A percentile compares a stretch with the other conserved stretches of the same genome.
Evolutionary conservation across 1,139 yeast species (phyloP).

Genomic region (Sugiyamaella xylanicola): DNA sequence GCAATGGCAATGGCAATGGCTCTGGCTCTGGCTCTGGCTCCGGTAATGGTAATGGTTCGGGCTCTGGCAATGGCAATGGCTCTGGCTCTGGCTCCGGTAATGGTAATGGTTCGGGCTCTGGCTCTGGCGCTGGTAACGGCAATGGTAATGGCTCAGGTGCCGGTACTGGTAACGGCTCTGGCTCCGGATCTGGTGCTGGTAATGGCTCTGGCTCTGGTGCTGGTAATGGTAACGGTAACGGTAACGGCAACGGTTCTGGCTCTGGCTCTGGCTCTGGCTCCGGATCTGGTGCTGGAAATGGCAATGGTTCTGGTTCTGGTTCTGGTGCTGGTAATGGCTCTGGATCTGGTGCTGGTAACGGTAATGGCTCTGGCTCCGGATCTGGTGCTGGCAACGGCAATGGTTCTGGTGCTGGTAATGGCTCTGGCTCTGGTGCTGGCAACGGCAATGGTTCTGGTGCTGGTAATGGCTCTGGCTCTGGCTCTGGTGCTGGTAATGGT

Average conservation of each 20-base stretch:
- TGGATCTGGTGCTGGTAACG: not conserved
- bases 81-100: not conserved
- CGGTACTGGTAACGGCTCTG: not conserved
- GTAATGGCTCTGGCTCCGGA: not conserved
- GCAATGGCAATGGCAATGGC: conserved; percentile 10
- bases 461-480: not conserved
- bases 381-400: not conserved
- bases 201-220: conserved; percentile 1
- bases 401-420: not conserved
- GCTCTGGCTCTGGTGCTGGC: not conserved
- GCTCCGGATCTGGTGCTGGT: not conserved
- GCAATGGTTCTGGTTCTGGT: conserved; percentile 1
- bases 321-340: not conserved
- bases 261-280: conserved; percentile 4
- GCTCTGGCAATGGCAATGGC: conserved; percentile 3
- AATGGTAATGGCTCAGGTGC: not conserved
- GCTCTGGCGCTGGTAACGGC: not conserved
- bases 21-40: conserved; percentile 2
- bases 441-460: not conserved
- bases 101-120: not conserved
- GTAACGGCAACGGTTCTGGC: not conserved
- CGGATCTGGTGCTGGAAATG: conserved; percentile 2
- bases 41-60: conserved; percentile 4
- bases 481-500: conserved; percentile 6
- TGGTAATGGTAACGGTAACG: not conserved